phyloP scores from a whole-genome alignment of 495 filamentous ascomycete species.

The Penicillium herquei region DNA sequence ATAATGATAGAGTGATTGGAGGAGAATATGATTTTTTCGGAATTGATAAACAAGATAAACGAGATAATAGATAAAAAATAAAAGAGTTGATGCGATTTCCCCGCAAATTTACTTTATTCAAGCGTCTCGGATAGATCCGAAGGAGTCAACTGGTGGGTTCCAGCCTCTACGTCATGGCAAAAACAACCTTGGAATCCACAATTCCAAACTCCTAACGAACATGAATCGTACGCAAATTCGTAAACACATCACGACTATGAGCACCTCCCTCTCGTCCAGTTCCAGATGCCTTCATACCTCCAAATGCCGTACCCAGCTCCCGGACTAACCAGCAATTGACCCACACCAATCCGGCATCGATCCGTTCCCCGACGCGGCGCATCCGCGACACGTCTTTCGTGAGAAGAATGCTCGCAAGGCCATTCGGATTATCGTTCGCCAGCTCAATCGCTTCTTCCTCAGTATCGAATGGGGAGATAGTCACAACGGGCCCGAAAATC shows the following conservation, averaged over 20 bases:
- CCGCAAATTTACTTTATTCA: too few species aligned
- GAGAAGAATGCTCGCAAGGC: slow-evolving; percentile 19
- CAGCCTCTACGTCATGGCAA: neutral
- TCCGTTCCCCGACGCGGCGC: slow-evolving; percentile 13
- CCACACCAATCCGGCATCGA: slow-evolving; percentile 23
- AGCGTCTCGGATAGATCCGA: slow-evolving; percentile 8
- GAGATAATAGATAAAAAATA: neutral
- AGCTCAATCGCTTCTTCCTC: slow-evolving; percentile 51
- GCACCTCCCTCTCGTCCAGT: slow-evolving; percentile 17
- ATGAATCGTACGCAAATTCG: slow-evolving; percentile 19
- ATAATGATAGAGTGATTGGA: slow-evolving; percentile 4
- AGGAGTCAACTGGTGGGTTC: too few species aligned
- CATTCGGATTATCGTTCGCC: slow-evolving; percentile 51
- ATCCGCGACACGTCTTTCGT: slow-evolving; percentile 16
- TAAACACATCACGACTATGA: slow-evolving; percentile 19
- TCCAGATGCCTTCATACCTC: slow-evolving; percentile 21
- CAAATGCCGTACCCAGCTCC: slow-evolving; percentile 21
- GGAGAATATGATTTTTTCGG: neutral
- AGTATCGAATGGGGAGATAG: slow-evolving; percentile 50
- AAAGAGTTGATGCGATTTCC: too few species aligned
- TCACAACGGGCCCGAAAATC: slow-evolving; percentile 54
- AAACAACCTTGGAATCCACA: too few species aligned
- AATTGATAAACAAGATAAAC: neutral
- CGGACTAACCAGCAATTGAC: slow-evolving; percentile 20
- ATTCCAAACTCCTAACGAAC: slow-evolving; percentile 8